Evolutionary conservation across 441 rosid genomes (phyloP).

Genomic region (Pelargonium hybrid): DNA sequence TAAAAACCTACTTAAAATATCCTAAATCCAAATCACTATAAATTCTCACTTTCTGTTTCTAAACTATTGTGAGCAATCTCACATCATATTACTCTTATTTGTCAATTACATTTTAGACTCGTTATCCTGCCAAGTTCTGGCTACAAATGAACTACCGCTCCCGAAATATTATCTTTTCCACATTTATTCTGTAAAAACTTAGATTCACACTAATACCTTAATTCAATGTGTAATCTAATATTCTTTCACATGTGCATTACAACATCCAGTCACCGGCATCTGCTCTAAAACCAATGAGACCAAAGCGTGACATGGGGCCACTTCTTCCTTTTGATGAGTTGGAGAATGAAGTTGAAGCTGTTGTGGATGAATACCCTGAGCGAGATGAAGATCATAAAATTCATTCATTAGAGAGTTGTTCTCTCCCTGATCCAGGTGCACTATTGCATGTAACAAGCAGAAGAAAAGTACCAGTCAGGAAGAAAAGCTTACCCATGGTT

Average conservation of each 20-base stretch:
- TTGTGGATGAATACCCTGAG: slow-evolving; percentile 22
- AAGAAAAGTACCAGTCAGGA: slow-evolving; percentile 50
- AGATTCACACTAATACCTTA: background rate
- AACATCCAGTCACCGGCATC: slow-evolving; percentile 39
- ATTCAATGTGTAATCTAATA: slow-evolving; percentile 8
- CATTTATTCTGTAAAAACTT: background rate
- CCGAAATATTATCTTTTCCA: background rate
- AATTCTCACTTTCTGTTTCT: background rate
- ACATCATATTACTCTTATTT: background rate
- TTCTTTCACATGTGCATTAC: slow-evolving; percentile 33
- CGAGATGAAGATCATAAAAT: slow-evolving; percentile 31
- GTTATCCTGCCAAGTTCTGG: background rate
- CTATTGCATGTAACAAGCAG: slow-evolving; percentile 71
- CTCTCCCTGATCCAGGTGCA: slow-evolving; percentile 61
- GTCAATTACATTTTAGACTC: background rate
- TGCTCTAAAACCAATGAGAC: slow-evolving; percentile 32
- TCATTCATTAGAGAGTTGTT: slow-evolving; percentile 29
- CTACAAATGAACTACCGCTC: background rate
- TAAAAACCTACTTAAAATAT: too few relatives aligned
- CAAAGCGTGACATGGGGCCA: slow-evolving; percentile 43
- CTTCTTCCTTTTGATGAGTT: slow-evolving; percentile 69
- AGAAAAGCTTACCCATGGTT: slow-evolving; percentile 47
- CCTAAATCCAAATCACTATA: background rate
- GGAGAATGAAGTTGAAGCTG: slow-evolving; percentile 32
- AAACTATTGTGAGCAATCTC: background rate